Base-by-base conservation (phyloP, 2,329 filamentous ascomycete species). In the Ceratocystis smalleyi region DNA sequence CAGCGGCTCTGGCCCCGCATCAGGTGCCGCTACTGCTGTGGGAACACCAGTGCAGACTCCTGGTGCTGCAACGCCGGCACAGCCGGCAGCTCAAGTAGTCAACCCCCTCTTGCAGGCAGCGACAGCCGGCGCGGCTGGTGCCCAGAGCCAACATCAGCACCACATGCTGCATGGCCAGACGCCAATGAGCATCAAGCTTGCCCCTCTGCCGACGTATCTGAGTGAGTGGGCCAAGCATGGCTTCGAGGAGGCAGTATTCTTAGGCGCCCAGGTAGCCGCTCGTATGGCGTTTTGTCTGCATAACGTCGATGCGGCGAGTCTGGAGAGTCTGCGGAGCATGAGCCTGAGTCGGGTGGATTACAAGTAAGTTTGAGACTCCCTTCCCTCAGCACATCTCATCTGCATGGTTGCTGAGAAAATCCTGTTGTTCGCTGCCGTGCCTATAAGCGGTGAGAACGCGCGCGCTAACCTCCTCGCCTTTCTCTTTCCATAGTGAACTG, bases 61-160 rank as follows among this genome's bases (percentile, higher is more conserved):
- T 68, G 81, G 77, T 72, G 78, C 73, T 71, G 85, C 71, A 67
- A 79, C 74, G 62, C 78, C 80, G 64, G 79, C 35, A 15, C 80
- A 72, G 81, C 84, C 65, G 75, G 78, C 45, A 67, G 69, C 59
- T 82, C 83, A 51, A 19, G 10, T 10, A 7, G 91, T 96, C 57
- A 96, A 97, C 72, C 91, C 92, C 15, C 85, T 97, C 2, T 82
- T 97, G 3, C 88, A 95, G 67, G 92, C 92, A 3, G 94, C 94
- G 1, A 96, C 92, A 0, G 91, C 88, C 2, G 86, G 85, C 1
- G 83, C 83, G 59, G 72, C 79, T 55, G 74, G 78, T 62, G 76
- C 80, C 64, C 55, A 66, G 64, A 35, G 71, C 72, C 5, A 71
- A 74, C 71, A 0, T 55, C 43, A 43, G 24, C 78, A 80, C 69